Evolutionary conservation across 2,329 filamentous ascomycete genomes (phyloP).

Genomic region (Paecilomyces variotii): DNA sequence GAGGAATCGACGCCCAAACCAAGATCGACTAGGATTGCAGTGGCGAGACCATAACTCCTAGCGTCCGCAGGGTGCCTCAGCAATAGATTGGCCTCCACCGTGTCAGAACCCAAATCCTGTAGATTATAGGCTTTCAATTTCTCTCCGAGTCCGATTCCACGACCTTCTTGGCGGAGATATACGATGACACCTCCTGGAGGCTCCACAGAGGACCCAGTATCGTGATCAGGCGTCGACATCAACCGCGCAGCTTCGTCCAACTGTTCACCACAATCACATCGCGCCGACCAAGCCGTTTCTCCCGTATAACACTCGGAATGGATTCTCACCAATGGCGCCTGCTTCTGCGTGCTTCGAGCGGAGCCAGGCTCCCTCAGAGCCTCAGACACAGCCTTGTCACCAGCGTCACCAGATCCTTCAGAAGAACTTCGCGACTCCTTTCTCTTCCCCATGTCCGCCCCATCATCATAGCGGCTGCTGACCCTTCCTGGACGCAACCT

Average conservation of each 20-base stretch:
- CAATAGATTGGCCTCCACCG: conserved; percentile 88
- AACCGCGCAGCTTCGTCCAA: conserved; percentile 90
- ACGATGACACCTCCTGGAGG: conserved; percentile 79
- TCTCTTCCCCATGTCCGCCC: conserved; percentile 7
- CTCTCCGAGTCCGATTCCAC: conserved; percentile 87
- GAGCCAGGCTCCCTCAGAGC: background rate
- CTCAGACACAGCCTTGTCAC: conserved; percentile 8
- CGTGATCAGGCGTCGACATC: conserved; percentile 61
- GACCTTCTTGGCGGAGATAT: conserved; percentile 90
- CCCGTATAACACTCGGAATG: conserved; percentile 98
- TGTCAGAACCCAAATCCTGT: conserved; percentile 94
- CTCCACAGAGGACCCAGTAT: conserved; percentile 35
- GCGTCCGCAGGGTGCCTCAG: conserved; percentile 91
- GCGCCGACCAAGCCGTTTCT: conserved; percentile 95
- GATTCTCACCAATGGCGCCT: conserved; percentile 75
- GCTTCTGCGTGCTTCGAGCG: conserved; percentile 9
- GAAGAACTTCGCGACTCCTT: conserved; percentile 8
- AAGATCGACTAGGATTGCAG: conserved; percentile 83
- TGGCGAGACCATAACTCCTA: conserved; percentile 90
- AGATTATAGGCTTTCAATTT: conserved; percentile 98
- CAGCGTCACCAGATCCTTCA: background rate
- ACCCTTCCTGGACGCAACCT: conserved; percentile 78
- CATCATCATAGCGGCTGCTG: conserved; percentile 56
- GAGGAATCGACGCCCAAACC: conserved; percentile 62
- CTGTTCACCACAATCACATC: conserved; percentile 96